Percentiles rank a stretch among this genome's conserved stretches.
Conservation (phyloP, 2,329 filamentous ascomycete species). For the Colletotrichum sp. region DNA sequence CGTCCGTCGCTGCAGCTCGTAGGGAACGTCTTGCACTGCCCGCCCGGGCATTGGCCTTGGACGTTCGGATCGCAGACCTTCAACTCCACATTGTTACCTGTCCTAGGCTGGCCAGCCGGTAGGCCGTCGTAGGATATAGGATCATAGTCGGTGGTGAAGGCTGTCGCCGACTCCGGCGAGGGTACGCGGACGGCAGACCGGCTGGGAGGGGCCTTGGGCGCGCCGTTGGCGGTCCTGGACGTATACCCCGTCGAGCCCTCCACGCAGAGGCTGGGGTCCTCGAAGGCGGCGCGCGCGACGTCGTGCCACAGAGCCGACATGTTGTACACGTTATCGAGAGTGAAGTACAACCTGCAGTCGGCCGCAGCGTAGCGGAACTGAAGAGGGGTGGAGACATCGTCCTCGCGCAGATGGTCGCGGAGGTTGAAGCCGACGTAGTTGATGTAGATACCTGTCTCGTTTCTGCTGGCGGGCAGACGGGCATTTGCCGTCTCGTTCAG, state of each 20-base stretch:
- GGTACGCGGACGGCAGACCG: not conserved
- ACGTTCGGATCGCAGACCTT: not conserved
- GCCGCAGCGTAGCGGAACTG: conserved; percentile 64
- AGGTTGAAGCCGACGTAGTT: conserved; percentile 3
- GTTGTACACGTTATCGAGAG: conserved; percentile 54
- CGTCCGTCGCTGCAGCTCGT: not conserved
- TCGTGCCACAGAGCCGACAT: conserved; percentile 56
- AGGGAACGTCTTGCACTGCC: not conserved
- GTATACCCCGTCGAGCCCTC: conserved; percentile 7
- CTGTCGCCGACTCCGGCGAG: not conserved
- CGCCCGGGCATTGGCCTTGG: not conserved
- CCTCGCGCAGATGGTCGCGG: conserved; percentile 6
- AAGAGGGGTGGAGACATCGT: conserved; percentile 43
- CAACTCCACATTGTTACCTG: not conserved
- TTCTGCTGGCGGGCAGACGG: not conserved
- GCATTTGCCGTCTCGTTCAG: not conserved
- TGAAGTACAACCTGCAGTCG: conserved; percentile 64
- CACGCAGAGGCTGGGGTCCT: not conserved
- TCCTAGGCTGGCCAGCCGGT: not conserved
- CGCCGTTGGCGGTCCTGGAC: not conserved
- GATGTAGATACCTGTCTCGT: conserved; percentile 1
- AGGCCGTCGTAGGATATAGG: not conserved
- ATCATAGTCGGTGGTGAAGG: not conserved
- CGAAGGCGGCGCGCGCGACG: conserved; percentile 30
- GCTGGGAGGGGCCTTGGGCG: not conserved